A percentile compares a stretch with the other conserved stretches of the same genome.
Conservation (phyloP, 495 filamentous ascomycete species). For the Annulohypoxylon moriforme region DNA sequence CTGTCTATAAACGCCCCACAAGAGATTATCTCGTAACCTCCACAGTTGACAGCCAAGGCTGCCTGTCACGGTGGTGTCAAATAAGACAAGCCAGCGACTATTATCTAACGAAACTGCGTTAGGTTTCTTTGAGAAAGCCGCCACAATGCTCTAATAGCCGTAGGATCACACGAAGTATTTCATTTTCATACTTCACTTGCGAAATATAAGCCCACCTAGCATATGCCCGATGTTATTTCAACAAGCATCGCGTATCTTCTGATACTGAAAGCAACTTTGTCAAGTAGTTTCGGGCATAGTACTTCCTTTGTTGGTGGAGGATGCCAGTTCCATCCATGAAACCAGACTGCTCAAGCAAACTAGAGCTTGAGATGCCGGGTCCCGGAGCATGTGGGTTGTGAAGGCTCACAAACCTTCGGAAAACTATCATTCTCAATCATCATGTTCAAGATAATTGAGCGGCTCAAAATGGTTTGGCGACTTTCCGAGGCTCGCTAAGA, state of each 20-base stretch:
- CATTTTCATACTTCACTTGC: neutral
- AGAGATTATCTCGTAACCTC: neutral
- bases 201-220: neutral
- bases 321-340: neutral
- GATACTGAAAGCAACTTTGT: neutral
- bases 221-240: neutral
- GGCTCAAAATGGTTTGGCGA: slow-evolving; percentile 87
- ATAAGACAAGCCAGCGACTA: neutral
- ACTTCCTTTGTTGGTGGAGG: neutral
- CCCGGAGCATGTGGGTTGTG: neutral
- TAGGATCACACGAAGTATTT: neutral
- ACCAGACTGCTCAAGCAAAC: neutral
- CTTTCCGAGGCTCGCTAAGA: slow-evolving; percentile 82
- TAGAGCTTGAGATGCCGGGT: neutral
- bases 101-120: neutral
- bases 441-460: neutral
- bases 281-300: neutral
- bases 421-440: neutral
- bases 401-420: neutral
- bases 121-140: neutral
- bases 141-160: neutral
- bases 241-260: neutral
- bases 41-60: neutral
- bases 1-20: neutral
- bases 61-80: neutral